Percentiles rank a stretch among this genome's conserved stretches.
phyloP scores from a whole-genome alignment of 1,284 basidiomycete species.

The Pyrrhoderma lamaoense region DNA sequence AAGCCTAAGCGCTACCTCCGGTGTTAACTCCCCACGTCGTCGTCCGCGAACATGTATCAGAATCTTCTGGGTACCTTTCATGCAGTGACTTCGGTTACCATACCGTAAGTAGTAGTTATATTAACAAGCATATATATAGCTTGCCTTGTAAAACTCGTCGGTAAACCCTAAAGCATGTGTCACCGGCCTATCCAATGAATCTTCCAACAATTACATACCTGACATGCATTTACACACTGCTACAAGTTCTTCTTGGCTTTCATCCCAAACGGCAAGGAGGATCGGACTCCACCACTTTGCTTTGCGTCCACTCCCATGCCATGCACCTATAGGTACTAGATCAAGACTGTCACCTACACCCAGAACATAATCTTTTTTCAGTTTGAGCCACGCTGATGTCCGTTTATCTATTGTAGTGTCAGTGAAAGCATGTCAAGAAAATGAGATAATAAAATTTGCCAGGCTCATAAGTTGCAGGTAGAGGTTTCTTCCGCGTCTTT shows the following conservation, averaged over 20 bases:
- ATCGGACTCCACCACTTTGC: slow-evolving; percentile 92
- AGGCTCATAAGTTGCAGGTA: slow-evolving; percentile 88
- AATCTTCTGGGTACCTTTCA: slow-evolving; percentile 57
- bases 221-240: slow-evolving; percentile 88
- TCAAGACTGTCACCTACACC: slow-evolving; percentile 59
- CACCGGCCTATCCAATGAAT: background rate
- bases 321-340: slow-evolving; percentile 66
- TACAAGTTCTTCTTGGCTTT: slow-evolving; percentile 59
- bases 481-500: slow-evolving; percentile 53
- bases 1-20: slow-evolving; percentile 42
- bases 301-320: slow-evolving; percentile 92
- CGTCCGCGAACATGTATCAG: slow-evolving; percentile 56
- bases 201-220: slow-evolving; percentile 35
- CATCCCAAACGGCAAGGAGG: slow-evolving; percentile 76
- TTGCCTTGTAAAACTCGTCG: slow-evolving; percentile 79
- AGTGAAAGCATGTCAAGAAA: background rate
- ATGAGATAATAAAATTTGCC: slow-evolving; percentile 32
- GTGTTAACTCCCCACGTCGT: slow-evolving; percentile 62
- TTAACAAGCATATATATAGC: background rate
- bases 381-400: slow-evolving; percentile 74
- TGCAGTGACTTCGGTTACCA: slow-evolving; percentile 30
- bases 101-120: background rate
- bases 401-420: slow-evolving; percentile 49
- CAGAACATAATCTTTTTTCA: slow-evolving; percentile 75
- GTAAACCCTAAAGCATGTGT: slow-evolving; percentile 61